Evolutionary conservation across 306 rosid species (phyloP).

Genomic region (Quercus agrifolia): DNA sequence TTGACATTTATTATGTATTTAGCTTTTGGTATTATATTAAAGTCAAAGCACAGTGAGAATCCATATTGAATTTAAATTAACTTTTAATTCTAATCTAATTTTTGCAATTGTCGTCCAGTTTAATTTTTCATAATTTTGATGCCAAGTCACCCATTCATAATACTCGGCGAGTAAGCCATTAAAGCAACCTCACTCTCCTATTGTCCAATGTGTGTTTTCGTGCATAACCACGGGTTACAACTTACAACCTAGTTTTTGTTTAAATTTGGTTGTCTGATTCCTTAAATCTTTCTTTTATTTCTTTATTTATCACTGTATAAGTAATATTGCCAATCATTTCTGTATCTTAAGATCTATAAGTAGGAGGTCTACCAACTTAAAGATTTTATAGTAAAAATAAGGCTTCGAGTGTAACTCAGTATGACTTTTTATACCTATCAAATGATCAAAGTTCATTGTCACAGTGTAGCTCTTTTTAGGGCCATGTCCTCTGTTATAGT

Average conservation of each 20-base stretch:
- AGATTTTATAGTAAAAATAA: background rate
- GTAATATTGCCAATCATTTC: background rate
- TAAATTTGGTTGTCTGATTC: background rate
- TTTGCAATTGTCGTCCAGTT: too few species aligned
- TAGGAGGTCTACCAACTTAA: background rate
- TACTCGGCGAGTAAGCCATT: too few species aligned
- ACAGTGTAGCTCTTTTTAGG: background rate
- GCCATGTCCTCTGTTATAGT: background rate
- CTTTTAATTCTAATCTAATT: too few species aligned
- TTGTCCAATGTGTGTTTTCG: too few species aligned
- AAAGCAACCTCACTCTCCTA: too few species aligned
- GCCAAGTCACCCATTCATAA: too few species aligned
- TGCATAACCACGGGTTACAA: too few species aligned
- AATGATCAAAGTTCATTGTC: background rate
- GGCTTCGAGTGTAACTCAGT: background rate
- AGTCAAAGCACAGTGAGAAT: too few species aligned
- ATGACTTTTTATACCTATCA: background rate
- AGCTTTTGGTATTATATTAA: background rate
- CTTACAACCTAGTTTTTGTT: too few species aligned
- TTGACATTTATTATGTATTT: background rate
- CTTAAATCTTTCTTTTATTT: background rate
- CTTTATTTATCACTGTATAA: background rate
- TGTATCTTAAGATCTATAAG: background rate
- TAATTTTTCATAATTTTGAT: too few species aligned
- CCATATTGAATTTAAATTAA: too few species aligned